Conservation (phyloP, 2,329 filamentous ascomycete genomes). For the Dactylonectria macrodidyma region DNA sequence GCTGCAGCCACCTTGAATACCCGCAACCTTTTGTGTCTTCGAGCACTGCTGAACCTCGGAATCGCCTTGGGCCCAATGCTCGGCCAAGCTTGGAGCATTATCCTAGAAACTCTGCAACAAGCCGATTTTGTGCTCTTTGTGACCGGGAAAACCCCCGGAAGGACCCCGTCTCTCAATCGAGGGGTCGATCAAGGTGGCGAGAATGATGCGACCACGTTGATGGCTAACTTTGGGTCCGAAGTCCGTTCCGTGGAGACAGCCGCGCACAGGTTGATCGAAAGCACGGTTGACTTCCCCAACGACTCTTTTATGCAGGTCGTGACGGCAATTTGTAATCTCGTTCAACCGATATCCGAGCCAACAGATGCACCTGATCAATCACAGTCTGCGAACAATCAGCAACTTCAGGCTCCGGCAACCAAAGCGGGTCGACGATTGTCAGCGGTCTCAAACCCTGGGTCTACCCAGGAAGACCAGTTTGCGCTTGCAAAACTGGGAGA, state of each 20-base stretch:
- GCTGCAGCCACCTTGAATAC: constrained; percentile 78
- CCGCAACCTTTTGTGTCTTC: constrained; percentile 89
- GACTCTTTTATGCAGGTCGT: constrained; percentile 85
- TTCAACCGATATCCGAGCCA: constrained; percentile 51
- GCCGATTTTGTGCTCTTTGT: constrained; percentile 88
- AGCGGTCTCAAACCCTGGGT: constrained; percentile 60
- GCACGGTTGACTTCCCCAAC: constrained; percentile 91
- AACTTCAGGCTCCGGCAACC: constrained; percentile 55
- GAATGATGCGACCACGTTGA: constrained; percentile 64
- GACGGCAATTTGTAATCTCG: constrained; percentile 79
- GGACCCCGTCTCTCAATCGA: constrained; percentile 64
- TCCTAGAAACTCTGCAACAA: constrained; percentile 93
- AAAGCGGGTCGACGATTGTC: constrained; percentile 63
- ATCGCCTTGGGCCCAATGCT: constrained; percentile 94
- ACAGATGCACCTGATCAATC: constrained; percentile 34
- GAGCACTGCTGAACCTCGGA: constrained; percentile 93
- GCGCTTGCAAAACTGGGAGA: constrained; percentile 83
- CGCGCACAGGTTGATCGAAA: constrained; percentile 88
- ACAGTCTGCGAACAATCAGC: constrained; percentile 43
- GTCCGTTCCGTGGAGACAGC: constrained; percentile 92
- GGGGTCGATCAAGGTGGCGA: constrained; percentile 65
- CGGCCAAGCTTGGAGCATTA: constrained; percentile 87
- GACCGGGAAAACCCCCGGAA: constrained; percentile 68
- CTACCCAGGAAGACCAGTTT: constrained; percentile 75
- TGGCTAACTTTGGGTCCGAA: constrained; percentile 82